phyloP scores from a whole-genome alignment of 805 yeast species.

The Metschnikowia reukaufii region DNA sequence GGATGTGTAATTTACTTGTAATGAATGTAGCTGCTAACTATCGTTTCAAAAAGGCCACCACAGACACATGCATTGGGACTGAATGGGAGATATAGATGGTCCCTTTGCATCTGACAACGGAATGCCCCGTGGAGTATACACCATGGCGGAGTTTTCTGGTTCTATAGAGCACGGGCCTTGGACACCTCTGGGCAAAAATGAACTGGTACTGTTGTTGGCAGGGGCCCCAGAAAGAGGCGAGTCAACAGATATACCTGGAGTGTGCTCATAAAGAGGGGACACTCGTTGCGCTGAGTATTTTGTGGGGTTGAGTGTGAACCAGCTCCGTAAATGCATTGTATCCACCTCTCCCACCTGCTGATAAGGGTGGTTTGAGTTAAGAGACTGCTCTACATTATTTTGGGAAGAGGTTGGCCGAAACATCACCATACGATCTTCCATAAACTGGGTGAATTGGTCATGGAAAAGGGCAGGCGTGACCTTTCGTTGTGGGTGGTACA shows the following conservation, averaged over 20 bases:
- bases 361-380: constrained; percentile 17
- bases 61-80: constrained; percentile 9
- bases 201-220: constrained; percentile 12
- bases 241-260: background rate
- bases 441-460: constrained; percentile 18
- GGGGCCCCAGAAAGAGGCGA: constrained; percentile 4
- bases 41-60: constrained; percentile 13
- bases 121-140: constrained; percentile 15
- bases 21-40: too few species aligned
- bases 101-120: constrained; percentile 13
- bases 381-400: constrained; percentile 17
- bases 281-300: background rate
- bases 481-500: constrained; percentile 7
- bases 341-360: constrained; percentile 11
- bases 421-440: constrained; percentile 19
- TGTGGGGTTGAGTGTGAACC: constrained; percentile 7
- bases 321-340: constrained; percentile 3
- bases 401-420: constrained; percentile 20
- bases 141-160: constrained; percentile 9
- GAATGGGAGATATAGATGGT: constrained; percentile 3
- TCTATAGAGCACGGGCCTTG: constrained; percentile 8
- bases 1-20: background rate
- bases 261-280: background rate
- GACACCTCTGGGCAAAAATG: constrained; percentile 15
- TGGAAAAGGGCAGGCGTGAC: constrained; percentile 12